Evolutionary conservation across 805 yeast genomes (phyloP).

Genomic region (Kazachstania kunashirensis): DNA sequence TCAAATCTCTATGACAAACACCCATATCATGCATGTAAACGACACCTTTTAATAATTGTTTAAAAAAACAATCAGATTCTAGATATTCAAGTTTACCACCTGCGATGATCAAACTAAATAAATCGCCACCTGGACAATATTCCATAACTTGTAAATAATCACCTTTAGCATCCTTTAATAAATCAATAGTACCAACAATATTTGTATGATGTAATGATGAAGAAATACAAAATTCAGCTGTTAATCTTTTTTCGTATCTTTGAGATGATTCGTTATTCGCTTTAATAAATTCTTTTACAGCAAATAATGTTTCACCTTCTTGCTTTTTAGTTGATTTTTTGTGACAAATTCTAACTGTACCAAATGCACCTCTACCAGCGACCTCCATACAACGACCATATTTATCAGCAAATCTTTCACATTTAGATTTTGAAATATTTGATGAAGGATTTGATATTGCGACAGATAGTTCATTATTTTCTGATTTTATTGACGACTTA

Average conservation of each 20-base stretch:
- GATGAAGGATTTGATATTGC: background rate
- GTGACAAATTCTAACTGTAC: slow-evolving; percentile 84
- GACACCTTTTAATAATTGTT: slow-evolving; percentile 76
- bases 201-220: slow-evolving; percentile 69
- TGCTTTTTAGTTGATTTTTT: slow-evolving; percentile 34
- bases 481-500: background rate
- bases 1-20: slow-evolving; percentile 85
- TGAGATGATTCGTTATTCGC: slow-evolving; percentile 52
- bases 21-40: slow-evolving; percentile 85
- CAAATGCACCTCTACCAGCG: slow-evolving; percentile 89
- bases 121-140: slow-evolving; percentile 73
- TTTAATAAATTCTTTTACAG: slow-evolving; percentile 78
- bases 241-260: slow-evolving; percentile 61
- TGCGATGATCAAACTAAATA: slow-evolving; percentile 62
- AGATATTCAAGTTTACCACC: slow-evolving; percentile 69
- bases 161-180: slow-evolving; percentile 71
- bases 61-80: slow-evolving; percentile 86
- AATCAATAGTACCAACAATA: slow-evolving; percentile 66
- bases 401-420: slow-evolving; percentile 57
- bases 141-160: slow-evolving; percentile 83
- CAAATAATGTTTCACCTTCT: slow-evolving; percentile 46
- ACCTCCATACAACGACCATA: slow-evolving; percentile 94
- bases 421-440: slow-evolving; percentile 7
- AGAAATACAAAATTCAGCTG: slow-evolving; percentile 75
- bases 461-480: background rate